phyloP scores from a whole-genome alignment of 2,329 filamentous ascomycete genomes.

The Neonectria ditissima region DNA sequence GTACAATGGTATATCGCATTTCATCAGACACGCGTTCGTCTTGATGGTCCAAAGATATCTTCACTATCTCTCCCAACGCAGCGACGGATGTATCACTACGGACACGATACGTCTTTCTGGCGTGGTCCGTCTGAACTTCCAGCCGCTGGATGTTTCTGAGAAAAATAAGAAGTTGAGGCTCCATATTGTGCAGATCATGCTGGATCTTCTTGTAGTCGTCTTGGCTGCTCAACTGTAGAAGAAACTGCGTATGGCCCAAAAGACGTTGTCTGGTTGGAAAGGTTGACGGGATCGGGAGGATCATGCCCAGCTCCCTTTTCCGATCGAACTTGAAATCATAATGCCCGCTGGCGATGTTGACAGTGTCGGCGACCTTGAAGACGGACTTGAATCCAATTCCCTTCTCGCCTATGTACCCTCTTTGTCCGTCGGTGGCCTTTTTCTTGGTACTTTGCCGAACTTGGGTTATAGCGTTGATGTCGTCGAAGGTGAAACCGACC shows the following conservation, averaged over 20 bases:
- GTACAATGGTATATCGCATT: background rate
- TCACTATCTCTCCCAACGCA: background rate
- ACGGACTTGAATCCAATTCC: constrained; percentile 53
- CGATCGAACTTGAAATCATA: constrained; percentile 51
- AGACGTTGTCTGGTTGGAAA: constrained; percentile 39
- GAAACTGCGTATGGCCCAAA: background rate
- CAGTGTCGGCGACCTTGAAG: constrained; percentile 47
- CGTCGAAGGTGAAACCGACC: constrained; percentile 7
- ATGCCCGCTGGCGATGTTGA: constrained; percentile 46
- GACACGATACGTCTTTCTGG: background rate
- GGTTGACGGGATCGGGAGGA: constrained; percentile 46
- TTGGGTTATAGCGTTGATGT: constrained; percentile 2
- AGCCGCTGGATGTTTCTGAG: constrained; percentile 44
- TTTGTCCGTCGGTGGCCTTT: background rate
- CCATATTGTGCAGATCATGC: constrained; percentile 37
- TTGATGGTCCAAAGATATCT: background rate
- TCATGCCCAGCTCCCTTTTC: constrained; percentile 48
- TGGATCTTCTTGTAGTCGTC: constrained; percentile 13
- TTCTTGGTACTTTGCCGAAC: constrained; percentile 10
- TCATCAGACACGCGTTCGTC: background rate
- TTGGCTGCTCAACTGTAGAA: constrained; percentile 21
- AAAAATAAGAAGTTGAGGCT: constrained; percentile 47
- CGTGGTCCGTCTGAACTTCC: constrained; percentile 1
- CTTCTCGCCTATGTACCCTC: constrained; percentile 50
- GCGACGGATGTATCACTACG: background rate